Conservation (phyloP, 2,329 filamentous ascomycete genomes). For the Botrytis fabae region DNA sequence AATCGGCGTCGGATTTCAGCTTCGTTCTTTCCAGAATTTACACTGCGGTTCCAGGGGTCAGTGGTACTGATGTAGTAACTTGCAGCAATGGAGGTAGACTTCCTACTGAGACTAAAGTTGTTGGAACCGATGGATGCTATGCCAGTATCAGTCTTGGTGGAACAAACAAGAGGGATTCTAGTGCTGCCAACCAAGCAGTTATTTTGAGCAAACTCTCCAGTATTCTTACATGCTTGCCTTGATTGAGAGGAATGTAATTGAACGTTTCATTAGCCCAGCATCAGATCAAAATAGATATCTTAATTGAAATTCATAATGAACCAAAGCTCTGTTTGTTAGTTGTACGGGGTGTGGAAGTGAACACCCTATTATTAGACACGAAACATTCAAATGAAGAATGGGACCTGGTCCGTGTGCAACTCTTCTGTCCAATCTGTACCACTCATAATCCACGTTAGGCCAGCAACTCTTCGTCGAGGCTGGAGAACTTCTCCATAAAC, state of each 20-base stretch:
- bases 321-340: not conserved
- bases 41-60: not conserved
- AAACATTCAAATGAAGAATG: not conserved
- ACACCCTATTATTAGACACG: not conserved
- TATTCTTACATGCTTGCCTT: slow-evolving; percentile 13
- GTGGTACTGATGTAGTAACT: slow-evolving; percentile 3
- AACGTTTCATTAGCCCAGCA: not conserved
- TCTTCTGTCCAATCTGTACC: not conserved
- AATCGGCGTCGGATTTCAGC: not conserved
- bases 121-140: slow-evolving; percentile 13
- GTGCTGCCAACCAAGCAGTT: slow-evolving; percentile 3
- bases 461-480: not conserved
- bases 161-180: slow-evolving; percentile 15
- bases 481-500: not conserved
- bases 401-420: not conserved
- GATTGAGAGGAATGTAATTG: not conserved
- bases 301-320: not conserved
- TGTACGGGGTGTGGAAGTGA: not conserved
- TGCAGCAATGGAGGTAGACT: slow-evolving; percentile 17
- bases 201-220: slow-evolving; percentile 10
- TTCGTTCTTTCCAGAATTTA: slow-evolving; percentile 15
- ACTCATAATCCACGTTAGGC: not conserved
- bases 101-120: not conserved
- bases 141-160: slow-evolving; percentile 20
- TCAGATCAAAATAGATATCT: not conserved